Base-by-base conservation (phyloP, 2,329 filamentous ascomycete genomes). In the Cytospora mali region DNA sequence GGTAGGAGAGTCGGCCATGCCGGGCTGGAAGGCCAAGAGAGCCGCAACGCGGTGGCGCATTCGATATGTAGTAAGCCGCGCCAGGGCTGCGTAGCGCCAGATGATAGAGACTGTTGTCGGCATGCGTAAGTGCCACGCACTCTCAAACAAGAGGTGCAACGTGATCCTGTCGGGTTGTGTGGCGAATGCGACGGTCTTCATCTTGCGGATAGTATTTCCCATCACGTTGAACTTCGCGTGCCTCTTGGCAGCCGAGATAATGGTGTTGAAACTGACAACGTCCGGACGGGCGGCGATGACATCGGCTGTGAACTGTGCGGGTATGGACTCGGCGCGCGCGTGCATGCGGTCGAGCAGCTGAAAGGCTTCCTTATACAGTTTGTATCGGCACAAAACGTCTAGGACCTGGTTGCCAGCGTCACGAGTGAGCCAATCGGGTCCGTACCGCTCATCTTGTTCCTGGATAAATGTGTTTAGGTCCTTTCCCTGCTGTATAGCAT, bases 401-500 rank as follows among this genome's bases (percentile, higher is more conserved):
- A 82, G 64, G 27, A 81, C 75, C 35, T 68, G 68, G 67, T 78
- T 75, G 48, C 76, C 68, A 1, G 77, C 72, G 6, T 68, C 66
- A 25, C 66, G 68, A 6, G 74, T 76, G 39, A 80, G 70, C 82
- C 82, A 84, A n/a, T 71, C 71, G 1, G 71, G 66, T 5, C 81
- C 80, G 69, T 83, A 84, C 3, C 78, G 74, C 10, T 71, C 70
- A 6, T 73, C 68, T 67, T 81, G 79, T 35, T 75, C 71, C 11
- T 67, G 65, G 9, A 82, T 60, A 62, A 84, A 82, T 0, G 66
- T 60, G 3, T 72, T 66, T 0, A 79, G 67, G 42, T 69, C 69
- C 52, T 72, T 73, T 10, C 74, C 73, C 6, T 72, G 67, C 58
- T 71, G 70, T n/a, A 78, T 72, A 6, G 79, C 76, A 11, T 74